Base-by-base conservation (phyloP, 768 basidiomycete species). In the Suillus alpinus region DNA sequence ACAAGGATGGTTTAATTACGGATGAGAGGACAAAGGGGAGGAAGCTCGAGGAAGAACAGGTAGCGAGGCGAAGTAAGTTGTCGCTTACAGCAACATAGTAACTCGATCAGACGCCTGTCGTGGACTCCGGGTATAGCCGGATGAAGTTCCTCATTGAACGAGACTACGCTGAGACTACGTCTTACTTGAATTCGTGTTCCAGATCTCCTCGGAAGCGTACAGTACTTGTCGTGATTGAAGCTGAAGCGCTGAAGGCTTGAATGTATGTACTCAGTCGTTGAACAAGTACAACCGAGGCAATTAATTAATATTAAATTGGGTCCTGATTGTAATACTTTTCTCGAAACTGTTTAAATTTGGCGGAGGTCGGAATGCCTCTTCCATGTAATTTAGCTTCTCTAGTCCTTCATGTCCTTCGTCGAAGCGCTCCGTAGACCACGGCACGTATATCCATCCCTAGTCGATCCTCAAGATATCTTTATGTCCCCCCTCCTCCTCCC, bases 341-440 rank as follows among this genome's bases (percentile, higher is more conserved):
- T 37, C 36, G 36, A 40, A 18, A 26, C 46, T 34, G 32, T 36
- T 31, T 32, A n/a, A n/a, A n/a, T n/a, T 52, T 34, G 32, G 51
- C 50, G 34, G 20, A 47, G 13, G 46, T 49, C n/a, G 51, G 32
- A 36, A 20, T 32, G 6, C 31, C 5, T 23, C 52, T 55, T 55
- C 53, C 26, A 39, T 55, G 36, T 37, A 59, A 59, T 55, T 59
- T 51, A 59, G 7, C 49, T 55, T 59, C 49, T 57, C 49, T 59
- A 16, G 73, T 72, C 72, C 63, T 72, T 70, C 61, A 69, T 72
- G 72, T 60, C 70, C 36, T 53, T 37, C 59, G 58, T 65, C 66
- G 71, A 72, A 70, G 72, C 65, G 58, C 67, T 64, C 72, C 72
- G 71, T 66, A 69, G 62, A 65, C 61, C 51, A 59, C 71, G 72